Evolutionary conservation across 2,329 filamentous ascomycete genomes (phyloP).

Genomic region (Fusarium xyrophilum): DNA sequence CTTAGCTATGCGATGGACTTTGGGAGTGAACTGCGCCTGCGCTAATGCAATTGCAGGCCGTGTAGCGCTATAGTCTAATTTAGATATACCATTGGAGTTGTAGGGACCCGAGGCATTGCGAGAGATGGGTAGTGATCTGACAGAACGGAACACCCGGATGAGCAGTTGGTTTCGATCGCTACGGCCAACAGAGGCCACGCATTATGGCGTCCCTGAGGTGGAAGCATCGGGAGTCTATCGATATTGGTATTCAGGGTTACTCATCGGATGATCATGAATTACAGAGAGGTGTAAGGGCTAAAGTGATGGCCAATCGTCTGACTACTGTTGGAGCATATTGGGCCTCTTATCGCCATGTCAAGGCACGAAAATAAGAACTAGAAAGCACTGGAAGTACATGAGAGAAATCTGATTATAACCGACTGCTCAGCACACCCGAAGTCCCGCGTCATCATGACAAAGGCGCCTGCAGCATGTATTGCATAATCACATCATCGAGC

Average conservation of each 20-base stretch:
- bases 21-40: neutral
- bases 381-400: neutral
- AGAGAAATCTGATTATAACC: neutral
- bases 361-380: neutral
- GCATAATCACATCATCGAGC: neutral
- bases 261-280: no score
- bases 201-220: no score
- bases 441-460: neutral
- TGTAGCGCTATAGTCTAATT: neutral
- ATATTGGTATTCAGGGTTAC: fast-evolving
- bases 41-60: neutral
- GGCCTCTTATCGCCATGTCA: fast-evolving
- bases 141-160: neutral
- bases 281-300: fast-evolving
- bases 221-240: neutral
- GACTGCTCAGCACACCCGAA: neutral
- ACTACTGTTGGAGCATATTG: neutral
- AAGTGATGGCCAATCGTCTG: fast-evolving
- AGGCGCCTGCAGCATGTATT: neutral
- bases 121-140: neutral
- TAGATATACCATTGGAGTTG: neutral
- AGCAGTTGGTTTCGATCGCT: neutral
- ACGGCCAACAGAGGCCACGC: neutral
- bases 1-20: neutral
- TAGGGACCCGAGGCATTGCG: neutral